Evolutionary conservation across 352 stramenopile species (phyloP).

Genomic region (Phytophthora palmivora): DNA sequence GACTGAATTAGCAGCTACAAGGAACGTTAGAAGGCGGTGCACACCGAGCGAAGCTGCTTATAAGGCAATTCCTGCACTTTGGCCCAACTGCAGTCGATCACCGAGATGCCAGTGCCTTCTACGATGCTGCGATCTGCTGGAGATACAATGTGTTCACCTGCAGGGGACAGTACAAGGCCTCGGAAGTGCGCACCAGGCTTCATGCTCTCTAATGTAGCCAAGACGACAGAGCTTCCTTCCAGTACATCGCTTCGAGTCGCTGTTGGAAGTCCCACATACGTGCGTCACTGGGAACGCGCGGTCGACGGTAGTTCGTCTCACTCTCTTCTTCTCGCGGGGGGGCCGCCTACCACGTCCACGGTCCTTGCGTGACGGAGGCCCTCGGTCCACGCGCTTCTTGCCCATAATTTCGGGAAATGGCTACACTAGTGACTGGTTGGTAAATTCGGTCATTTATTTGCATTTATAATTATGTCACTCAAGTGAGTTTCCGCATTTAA

Average conservation of each 20-base stretch:
- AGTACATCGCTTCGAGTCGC: conserved; percentile 94
- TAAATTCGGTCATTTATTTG: too few species aligned
- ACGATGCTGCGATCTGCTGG: conserved; percentile 86
- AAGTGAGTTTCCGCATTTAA: too few species aligned
- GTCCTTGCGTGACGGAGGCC: conserved; percentile 23
- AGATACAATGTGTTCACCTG: conserved; percentile 92
- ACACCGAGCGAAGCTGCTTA: conserved; percentile 93
- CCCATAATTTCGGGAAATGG: conserved; percentile 30
- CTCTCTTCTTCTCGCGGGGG: conserved; percentile 62
- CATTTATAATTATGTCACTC: too few species aligned
- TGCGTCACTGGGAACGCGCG: conserved; percentile 78
- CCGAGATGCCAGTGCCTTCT: conserved; percentile 89
- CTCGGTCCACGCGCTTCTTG: conserved; percentile 38
- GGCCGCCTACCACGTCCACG: conserved; percentile 9
- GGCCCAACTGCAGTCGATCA: conserved; percentile 99
- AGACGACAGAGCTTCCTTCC: conserved; percentile 92
- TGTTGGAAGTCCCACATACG: conserved; percentile 97
- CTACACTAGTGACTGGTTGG: too few species aligned
- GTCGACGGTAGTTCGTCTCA: conserved; percentile 67
- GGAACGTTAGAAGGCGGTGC: conserved; percentile 97
- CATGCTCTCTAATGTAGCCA: conserved; percentile 94
- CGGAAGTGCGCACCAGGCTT: conserved; percentile 93
- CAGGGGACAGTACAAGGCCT: conserved; percentile 94
- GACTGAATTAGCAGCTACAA: conserved; percentile 98
- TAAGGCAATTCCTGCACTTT: conserved; percentile 97